Base-by-base conservation (phyloP, 768 basidiomycete genomes). In the Xerocomellus chrysenteron region DNA sequence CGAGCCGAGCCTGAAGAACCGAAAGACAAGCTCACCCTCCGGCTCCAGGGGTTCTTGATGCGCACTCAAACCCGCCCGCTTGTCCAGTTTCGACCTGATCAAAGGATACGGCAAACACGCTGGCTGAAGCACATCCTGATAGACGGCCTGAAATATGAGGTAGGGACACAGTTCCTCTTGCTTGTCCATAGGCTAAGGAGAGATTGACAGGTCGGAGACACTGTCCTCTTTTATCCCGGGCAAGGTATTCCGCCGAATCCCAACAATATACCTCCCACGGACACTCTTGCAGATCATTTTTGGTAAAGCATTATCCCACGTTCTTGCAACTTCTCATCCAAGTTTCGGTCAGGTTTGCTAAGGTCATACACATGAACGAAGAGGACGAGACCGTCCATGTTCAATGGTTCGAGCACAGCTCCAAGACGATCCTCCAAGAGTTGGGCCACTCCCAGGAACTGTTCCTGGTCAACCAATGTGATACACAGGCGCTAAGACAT, bases 361-460 rank as follows among this genome's bases (percentile, higher is more conserved):
- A 76, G 61, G 84, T 92, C 26, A 65, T 85, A 0, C 80, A 76
- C 49, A 78, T 90, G 54, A 68, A 78, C 16, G 71, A 74, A 35
- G 69, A 75, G 16, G 56, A 72, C 5, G 70, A 77, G 51, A 69
- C 55, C 2, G 80, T 81, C 1, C 91, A 93, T 67, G 70, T 88
- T 11, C 88, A 84, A 35, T 93, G 89, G 89, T 81, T 88, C 30
- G 80, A 87, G 51, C 90, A 92, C 62, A 81, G 83, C 0, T 80
- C 82, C 0, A 78, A 81, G 52, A 87, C 84, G 0, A 66, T 82
- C n/a, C 66, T 90, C 28, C 73, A 78, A 30, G 84, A 90, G 56
- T 68, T 91, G 14, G 80, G 79, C 0, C 72, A 87, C 54, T 74
- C 81, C 0, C 84, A 83, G 52, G 89, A 93, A 60, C 65, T 93